Evolutionary conservation across 2,329 filamentous ascomycete genomes (phyloP).

Genomic region (Hypoxylon sp.): DNA sequence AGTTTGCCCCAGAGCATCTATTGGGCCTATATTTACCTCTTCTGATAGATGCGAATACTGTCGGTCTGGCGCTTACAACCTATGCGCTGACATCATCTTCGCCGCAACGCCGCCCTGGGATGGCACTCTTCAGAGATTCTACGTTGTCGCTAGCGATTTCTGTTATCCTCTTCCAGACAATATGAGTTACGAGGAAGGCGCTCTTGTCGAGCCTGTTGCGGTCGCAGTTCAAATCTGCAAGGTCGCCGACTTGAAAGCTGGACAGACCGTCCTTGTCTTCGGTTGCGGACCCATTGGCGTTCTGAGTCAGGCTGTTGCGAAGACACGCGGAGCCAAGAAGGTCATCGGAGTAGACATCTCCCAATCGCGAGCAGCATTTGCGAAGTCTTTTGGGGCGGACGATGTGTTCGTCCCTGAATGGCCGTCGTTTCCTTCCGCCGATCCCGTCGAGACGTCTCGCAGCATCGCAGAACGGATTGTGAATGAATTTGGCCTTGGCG

Average conservation of each 20-base stretch:
- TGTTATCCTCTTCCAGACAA: slow-evolving; percentile 61
- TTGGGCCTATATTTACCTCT: neutral
- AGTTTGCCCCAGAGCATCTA: neutral
- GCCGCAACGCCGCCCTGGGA: slow-evolving; percentile 64
- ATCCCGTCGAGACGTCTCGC: slow-evolving; percentile 56
- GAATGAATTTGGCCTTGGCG: slow-evolving; percentile 55
- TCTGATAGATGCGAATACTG: slow-evolving; percentile 58
- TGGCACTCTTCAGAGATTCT: slow-evolving; percentile 65
- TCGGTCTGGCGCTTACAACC: slow-evolving; percentile 57
- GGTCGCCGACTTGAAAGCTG: slow-evolving; percentile 56
- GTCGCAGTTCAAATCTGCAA: slow-evolving; percentile 64
- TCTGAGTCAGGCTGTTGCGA: slow-evolving; percentile 61
- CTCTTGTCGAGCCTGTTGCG: slow-evolving; percentile 65
- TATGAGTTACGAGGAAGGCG: slow-evolving; percentile 64
- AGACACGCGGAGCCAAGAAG: slow-evolving; percentile 60
- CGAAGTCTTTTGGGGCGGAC: slow-evolving; percentile 60
- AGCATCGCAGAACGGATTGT: slow-evolving; percentile 58
- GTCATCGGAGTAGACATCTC: slow-evolving; percentile 64
- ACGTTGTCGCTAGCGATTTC: slow-evolving; percentile 61
- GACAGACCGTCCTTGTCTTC: slow-evolving; percentile 62
- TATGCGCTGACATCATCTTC: slow-evolving; percentile 61
- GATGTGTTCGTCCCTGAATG: slow-evolving; percentile 57
- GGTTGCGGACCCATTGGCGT: slow-evolving; percentile 65
- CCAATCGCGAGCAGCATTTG: slow-evolving; percentile 57
- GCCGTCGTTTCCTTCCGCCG: slow-evolving; percentile 47